Evolutionary conservation across 441 rosid species (phyloP).

Genomic region (Kokia cookei): DNA sequence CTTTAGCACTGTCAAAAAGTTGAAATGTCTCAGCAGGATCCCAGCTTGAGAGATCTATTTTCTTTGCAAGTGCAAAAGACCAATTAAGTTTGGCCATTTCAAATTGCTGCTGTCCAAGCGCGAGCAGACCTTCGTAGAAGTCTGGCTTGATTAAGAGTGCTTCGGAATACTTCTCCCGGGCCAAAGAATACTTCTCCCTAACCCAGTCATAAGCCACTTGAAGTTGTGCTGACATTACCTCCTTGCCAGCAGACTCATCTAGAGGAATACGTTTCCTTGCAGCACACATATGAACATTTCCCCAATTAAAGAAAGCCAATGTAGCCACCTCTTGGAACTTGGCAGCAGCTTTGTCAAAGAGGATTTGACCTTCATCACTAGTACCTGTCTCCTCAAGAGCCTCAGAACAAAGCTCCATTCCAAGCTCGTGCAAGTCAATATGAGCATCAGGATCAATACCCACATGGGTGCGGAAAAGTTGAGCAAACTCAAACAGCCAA

Average conservation of each 20-base stretch:
- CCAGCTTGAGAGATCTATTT: conserved; percentile 70
- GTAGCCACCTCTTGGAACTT: conserved; percentile 98
- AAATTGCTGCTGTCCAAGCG: conserved; percentile 89
- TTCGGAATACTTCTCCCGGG: conserved; percentile 67
- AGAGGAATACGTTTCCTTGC: conserved; percentile 94
- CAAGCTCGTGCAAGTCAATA: conserved; percentile 84
- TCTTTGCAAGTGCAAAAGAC: conserved; percentile 76
- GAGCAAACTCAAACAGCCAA: conserved; percentile 96
- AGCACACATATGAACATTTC: conserved; percentile 96
- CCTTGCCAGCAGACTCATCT: conserved; percentile 72
- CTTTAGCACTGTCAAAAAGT: conserved; percentile 80
- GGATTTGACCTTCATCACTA: conserved; percentile 76
- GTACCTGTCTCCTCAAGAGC: conserved; percentile 94
- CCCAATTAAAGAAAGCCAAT: conserved; percentile 93
- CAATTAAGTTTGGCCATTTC: conserved; percentile 99
- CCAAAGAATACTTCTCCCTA: conserved; percentile 69
- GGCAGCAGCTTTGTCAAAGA: conserved; percentile 81
- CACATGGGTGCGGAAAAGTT: conserved; percentile 76
- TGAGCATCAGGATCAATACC: conserved; percentile 97
- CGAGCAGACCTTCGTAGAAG: conserved; percentile 86
- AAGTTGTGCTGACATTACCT: conserved; percentile 57
- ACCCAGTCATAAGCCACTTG: conserved; percentile 87
- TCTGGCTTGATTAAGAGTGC: conserved; percentile 82
- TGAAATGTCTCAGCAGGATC: conserved; percentile 63
- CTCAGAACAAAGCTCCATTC: conserved; percentile 96